A percentile compares a stretch with the other conserved stretches of the same genome.
Conservation (phyloP, 192 early-diverging fungal genomes). For the Coemansia biformis region DNA sequence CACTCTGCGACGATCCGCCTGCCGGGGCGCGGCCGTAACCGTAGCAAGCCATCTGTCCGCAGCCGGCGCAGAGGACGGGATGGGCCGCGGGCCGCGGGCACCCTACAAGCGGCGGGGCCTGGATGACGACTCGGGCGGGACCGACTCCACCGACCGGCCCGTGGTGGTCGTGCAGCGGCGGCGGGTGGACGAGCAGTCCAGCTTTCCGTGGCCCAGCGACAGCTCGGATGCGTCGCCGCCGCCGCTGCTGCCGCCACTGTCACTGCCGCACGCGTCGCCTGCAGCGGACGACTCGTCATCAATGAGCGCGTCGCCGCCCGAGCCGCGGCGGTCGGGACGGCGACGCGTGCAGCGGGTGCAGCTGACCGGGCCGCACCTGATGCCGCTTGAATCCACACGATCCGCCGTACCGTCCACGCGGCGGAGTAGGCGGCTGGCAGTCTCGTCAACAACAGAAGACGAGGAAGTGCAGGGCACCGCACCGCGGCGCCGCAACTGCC, state of each 20-base stretch:
- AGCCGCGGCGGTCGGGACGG: slow-evolving; percentile 5
- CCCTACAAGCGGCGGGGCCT: too few species aligned
- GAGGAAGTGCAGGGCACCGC: not conserved
- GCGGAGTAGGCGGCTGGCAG: not conserved
- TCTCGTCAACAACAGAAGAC: not conserved
- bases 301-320: not conserved
- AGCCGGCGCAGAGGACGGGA: too few species aligned
- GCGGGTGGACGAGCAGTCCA: too few species aligned
- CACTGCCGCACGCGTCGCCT: not conserved
- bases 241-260: not conserved
- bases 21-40: too few species aligned
- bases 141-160: too few species aligned
- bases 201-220: too few species aligned
- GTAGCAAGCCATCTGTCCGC: too few species aligned
- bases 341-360: slow-evolving; percentile 14
- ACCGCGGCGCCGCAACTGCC: not conserved
- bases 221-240: not conserved
- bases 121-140: too few species aligned
- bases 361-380: slow-evolving; percentile 3
- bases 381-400: not conserved
- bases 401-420: too few species aligned
- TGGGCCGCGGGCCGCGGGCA: too few species aligned
- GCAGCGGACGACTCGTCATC: slow-evolving; percentile 1
- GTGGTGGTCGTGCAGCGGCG: too few species aligned
- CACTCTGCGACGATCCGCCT: too few species aligned